Conservation (phyloP, 2,329 filamentous ascomycete genomes). For the Penicillium sp. region DNA sequence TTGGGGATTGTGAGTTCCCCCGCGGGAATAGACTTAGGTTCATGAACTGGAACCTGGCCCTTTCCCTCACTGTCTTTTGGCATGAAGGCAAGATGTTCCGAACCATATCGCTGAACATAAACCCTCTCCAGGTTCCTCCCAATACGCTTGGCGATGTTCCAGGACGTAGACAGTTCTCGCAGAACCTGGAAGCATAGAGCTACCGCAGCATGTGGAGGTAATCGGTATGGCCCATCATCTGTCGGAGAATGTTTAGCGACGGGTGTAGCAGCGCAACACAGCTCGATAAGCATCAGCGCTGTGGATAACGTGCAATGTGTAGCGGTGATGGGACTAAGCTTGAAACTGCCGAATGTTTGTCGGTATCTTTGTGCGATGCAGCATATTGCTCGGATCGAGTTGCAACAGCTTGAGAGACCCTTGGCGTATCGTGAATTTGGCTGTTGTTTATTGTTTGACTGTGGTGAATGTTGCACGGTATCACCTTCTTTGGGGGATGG, state of each 20-base stretch:
- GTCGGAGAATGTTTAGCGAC: not conserved
- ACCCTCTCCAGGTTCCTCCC: slow-evolving; percentile 22
- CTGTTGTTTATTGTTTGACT: not conserved
- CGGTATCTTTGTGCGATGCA: slow-evolving; percentile 33
- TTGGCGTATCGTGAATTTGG: slow-evolving; percentile 4
- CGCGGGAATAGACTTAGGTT: not conserved
- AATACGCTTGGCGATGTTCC: slow-evolving; percentile 24
- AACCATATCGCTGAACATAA: slow-evolving; percentile 16
- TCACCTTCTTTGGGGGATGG: not conserved
- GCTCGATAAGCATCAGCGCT: slow-evolving; percentile 28
- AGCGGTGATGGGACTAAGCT: slow-evolving; percentile 34
- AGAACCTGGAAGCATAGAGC: slow-evolving; percentile 20
- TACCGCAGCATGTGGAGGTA: slow-evolving; percentile 15
- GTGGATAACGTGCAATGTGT: slow-evolving; percentile 39
- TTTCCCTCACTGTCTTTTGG: not conserved
- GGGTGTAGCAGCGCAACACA: slow-evolving; percentile 11
- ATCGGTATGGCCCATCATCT: slow-evolving; percentile 1
- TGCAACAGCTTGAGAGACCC: slow-evolving; percentile 15
- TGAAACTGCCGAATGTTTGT: slow-evolving; percentile 36
- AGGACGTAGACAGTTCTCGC: slow-evolving; percentile 22
- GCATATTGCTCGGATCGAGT: slow-evolving; percentile 27
- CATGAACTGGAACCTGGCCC: not conserved
- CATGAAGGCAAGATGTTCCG: slow-evolving; percentile 8
- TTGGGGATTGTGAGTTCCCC: not conserved
- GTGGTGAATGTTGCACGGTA: not conserved